Evolutionary conservation across 306 rosid species (phyloP), one percentile per base, ranked within the genome.

Genomic region (Elaeagnus macrophylla): DNA sequence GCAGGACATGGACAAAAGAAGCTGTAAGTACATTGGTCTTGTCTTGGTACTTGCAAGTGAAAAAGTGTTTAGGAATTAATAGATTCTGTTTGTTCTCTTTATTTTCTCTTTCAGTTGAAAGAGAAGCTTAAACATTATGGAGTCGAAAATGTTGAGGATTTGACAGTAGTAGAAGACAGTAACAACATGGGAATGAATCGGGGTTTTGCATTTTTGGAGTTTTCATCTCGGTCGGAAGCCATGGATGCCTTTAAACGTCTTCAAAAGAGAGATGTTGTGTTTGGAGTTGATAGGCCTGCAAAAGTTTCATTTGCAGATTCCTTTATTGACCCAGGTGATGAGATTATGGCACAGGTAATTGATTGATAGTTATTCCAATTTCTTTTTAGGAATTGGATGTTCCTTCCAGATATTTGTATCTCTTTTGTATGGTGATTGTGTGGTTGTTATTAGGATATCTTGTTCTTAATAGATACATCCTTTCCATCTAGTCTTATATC

Each of bases 1-100:
- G 94, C 95, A 93, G 84, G 86, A 69, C 94, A 53, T 93, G 99
- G 99, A 84, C 83, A 14, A 87, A 77, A 70, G 94, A 87, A 73
- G 82, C 87, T 62, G 99, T 25, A 25, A 25, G 32, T 25, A 25
- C 32, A 25, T 25, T 25, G 32, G 32, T 25, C 32, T 25, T 25
- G 4, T 25, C 32, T 25, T 25, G 32, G 32, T 25, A 25, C 32
- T 25, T 25, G 32, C 32, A 25, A 25, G 32, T 25, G 32, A 25
- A 25, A 25, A 25, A 25, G 32, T 25, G 2, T 5, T 25, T 25
- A 25, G 32, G 32, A 25, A 25, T 25, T 25, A 25, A 25, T 25
- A 0, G 32, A 5, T 25, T 25, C 32, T 25, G 32, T 2, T 42
- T 42, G 10, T 42, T 42, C 13, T 42, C 13, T 42, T 42, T 6